Conservation (phyloP, 805 yeast genomes). For the Saccharomyces kudriavzevii region DNA sequence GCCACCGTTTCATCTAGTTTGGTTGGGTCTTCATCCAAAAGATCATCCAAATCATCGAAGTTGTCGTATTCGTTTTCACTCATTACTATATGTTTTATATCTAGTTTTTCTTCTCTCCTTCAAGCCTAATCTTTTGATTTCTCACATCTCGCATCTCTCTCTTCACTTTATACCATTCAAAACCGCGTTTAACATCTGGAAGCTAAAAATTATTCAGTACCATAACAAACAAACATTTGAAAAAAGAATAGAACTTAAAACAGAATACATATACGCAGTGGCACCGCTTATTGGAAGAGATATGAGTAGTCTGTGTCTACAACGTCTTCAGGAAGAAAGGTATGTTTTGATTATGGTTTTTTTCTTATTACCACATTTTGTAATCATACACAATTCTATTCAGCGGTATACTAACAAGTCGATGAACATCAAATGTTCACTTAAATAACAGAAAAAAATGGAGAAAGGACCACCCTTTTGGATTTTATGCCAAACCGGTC, state of each 20-base stretch:
- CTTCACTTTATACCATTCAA: slow-evolving; percentile 1
- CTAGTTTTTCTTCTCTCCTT: neutral
- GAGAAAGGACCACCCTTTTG: slow-evolving; percentile 98
- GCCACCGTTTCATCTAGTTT: slow-evolving; percentile 30
- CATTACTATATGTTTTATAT: slow-evolving; percentile 2
- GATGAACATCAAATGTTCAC: neutral
- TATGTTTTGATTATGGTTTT: slow-evolving; percentile 26
- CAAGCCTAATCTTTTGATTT: slow-evolving; percentile 4
- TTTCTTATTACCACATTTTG: neutral
- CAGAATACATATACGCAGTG: neutral
- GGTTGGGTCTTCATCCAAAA: slow-evolving; percentile 7
- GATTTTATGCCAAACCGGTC: slow-evolving; percentile 86
- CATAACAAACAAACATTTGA: neutral
- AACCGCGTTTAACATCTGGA: neutral
- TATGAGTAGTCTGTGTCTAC: slow-evolving; percentile 57
- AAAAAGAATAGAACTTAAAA: neutral
- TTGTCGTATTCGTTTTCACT: slow-evolving; percentile 54
- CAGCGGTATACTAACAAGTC: neutral
- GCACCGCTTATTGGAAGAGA: slow-evolving; percentile 32
- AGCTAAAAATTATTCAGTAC: neutral
- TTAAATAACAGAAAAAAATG: slow-evolving; percentile 64
- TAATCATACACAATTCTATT: neutral
- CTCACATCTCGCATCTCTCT: neutral
- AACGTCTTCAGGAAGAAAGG: slow-evolving; percentile 84
- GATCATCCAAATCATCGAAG: slow-evolving; percentile 71